These are phyloP conservation scores for Marsdenia floribunda DNA, from an alignment of 257 asterid genomes.

Conservation along the genomic window DNA sequence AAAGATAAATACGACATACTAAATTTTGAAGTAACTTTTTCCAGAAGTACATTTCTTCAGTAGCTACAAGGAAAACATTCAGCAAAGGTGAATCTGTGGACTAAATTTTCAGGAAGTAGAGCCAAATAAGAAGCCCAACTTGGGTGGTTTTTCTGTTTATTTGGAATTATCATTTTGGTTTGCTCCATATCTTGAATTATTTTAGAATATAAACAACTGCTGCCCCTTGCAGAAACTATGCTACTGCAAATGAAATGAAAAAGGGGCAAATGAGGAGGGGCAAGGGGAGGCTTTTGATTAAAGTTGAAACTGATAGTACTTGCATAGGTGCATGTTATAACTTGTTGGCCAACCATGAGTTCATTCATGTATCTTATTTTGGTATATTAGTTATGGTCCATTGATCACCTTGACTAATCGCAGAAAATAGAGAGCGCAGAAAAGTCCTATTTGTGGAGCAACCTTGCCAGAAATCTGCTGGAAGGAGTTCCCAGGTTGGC, in stretches of 20 bases:
- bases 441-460: constrained; percentile 91
- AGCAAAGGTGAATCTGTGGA: background rate
- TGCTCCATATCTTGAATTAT: background rate
- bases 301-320: background rate
- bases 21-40: background rate
- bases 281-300: background rate
- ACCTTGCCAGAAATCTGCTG: constrained; percentile 64
- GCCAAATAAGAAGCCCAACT: background rate
- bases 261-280: background rate
- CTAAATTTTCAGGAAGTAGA: background rate
- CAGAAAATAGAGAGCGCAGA: constrained; percentile 77
- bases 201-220: background rate
- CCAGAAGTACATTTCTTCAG: background rate
- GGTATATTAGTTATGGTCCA: constrained; percentile 5
- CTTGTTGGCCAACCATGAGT: background rate
- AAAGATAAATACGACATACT: background rate
- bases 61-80: no score
- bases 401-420: constrained; percentile 50
- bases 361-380: constrained; percentile 12
- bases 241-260: background rate
- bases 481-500: constrained; percentile 57
- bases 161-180: background rate
- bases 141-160: background rate
- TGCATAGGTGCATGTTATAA: background rate
- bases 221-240: background rate